Evolutionary conservation across 208 protist genomes (phyloP), one percentile per base, ranked within the genome.

Genomic region (Zelonia costaricensis): DNA sequence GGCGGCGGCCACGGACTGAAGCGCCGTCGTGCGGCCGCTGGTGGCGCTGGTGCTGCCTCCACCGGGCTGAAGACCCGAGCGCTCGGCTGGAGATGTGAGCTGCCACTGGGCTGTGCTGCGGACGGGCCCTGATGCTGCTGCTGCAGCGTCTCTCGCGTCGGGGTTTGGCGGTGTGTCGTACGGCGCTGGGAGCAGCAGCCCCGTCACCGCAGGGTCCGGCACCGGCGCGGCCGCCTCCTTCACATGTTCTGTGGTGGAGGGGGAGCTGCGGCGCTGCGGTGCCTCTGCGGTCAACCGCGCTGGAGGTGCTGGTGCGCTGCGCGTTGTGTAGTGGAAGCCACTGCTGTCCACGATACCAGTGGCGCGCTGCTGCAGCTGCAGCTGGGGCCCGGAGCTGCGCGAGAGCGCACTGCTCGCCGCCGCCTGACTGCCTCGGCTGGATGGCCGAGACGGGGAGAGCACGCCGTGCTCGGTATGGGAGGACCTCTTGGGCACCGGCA

Each of bases 401-500:
- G 15, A 30, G 12, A 23, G 8, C 25, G 30, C 38, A 28, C 30
- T 20, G 15, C 25, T n/a, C 1, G 47, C 3, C 3, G 20, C 36
- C 1, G 20, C 10, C 20, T 28, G 22, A 16, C 7, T 55, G 4
- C 9, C 36, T 12, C 9, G 16, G 47, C 25, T 56, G 49, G 35
- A 57, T 35, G 15, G 51, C 28, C 13, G 51, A 1, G 51, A 30
- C 6, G 31, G 33, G 22, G 9, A 42, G n/a, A 28, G 22, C 18
- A 27, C 35, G 13, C 4, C 15, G 20, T 57, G 30, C 35, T 40
- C n/a, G n/a, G n/a, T n/a, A n/a, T n/a, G n/a, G n/a, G n/a, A n/a
- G n/a, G n/a, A n/a, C n/a, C n/a, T n/a, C n/a, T n/a, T n/a, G n/a
- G 49, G 57, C 16, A 38, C 49, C 28, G 65, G 65, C 49, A 60